These are phyloP conservation scores for Rhizopus delemar DNA, from an alignment of 371 early-diverging fungal genomes.

Conservation along the genomic window DNA sequence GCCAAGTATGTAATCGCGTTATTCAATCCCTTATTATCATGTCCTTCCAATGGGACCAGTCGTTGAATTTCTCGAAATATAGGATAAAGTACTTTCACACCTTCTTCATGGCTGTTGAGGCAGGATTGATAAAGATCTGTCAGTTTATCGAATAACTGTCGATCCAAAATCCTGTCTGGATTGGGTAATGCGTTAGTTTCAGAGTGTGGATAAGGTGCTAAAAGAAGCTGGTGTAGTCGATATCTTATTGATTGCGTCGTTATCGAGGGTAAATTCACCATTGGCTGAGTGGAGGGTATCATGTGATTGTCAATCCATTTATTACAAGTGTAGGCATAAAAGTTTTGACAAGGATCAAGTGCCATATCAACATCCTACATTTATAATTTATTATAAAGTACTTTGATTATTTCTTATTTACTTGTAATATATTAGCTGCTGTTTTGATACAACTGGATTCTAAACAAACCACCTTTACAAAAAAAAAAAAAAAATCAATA, in stretches of 20 bases:
- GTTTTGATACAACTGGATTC: constrained; percentile 53
- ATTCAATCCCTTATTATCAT: constrained; percentile 13
- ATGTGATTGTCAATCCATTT: constrained; percentile 37
- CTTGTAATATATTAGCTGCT: constrained; percentile 47
- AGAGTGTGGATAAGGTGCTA: neutral
- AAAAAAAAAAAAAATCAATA: constrained; percentile 1
- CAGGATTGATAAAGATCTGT: constrained; percentile 52
- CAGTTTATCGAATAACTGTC: constrained; percentile 48
- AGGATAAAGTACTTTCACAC: constrained; percentile 41
- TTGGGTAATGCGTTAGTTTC: constrained; percentile 23
- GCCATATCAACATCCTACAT: constrained; percentile 40
- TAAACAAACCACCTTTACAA: constrained; percentile 10
- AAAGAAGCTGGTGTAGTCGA: constrained; percentile 23
- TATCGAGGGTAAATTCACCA: constrained; percentile 21
- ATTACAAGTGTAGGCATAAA: constrained; percentile 42
- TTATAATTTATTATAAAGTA: neutral
- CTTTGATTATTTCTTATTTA: constrained; percentile 15
- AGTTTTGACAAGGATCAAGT: constrained; percentile 58
- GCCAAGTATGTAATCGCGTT: constrained; percentile 22
- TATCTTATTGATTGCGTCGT: constrained; percentile 18
- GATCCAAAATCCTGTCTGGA: constrained; percentile 41
- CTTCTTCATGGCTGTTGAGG: constrained; percentile 47
- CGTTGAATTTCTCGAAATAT: constrained; percentile 35
- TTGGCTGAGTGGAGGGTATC: constrained; percentile 29
- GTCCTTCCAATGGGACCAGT: constrained; percentile 1